Percentiles rank a stretch among this genome's conserved stretches.
phyloP scores from a whole-genome alignment of 176 grass and related monocot species.

The Oryza officinalis region DNA sequence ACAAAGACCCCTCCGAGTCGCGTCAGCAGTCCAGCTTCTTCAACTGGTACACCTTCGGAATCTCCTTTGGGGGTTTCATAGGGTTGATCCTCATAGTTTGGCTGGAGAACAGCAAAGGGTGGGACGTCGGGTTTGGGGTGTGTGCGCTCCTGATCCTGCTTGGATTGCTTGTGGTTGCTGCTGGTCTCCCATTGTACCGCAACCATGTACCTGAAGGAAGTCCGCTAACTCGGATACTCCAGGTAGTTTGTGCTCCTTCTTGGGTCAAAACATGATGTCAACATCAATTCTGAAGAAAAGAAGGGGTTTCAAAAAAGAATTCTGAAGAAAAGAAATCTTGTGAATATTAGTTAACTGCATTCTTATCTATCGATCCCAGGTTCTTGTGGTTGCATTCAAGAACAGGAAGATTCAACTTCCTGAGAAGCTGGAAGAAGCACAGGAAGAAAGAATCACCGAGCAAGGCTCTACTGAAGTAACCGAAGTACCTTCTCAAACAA shows the following conservation, averaged over 20 bases:
- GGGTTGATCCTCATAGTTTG: conserved; percentile 59
- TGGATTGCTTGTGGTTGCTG: conserved; percentile 42
- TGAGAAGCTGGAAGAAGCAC: conserved; percentile 48
- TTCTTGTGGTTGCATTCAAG: conserved; percentile 58
- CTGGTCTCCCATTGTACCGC: conserved; percentile 56
- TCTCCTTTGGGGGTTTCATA: conserved; percentile 52
- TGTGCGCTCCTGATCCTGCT: conserved; percentile 38
- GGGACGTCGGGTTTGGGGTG: conserved; percentile 52
- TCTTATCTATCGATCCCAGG: conserved; percentile 28
- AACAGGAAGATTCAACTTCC: conserved; percentile 52
- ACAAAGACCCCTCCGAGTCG: conserved; percentile 38
- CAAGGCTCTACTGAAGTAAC: not conserved
- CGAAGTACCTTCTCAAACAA: conserved; percentile 10
- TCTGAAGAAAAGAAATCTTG: not conserved
- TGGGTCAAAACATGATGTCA: not conserved
- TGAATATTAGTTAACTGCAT: not conserved
- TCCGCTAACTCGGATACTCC: conserved; percentile 57
- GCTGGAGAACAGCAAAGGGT: conserved; percentile 54
- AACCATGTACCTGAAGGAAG: conserved; percentile 58
- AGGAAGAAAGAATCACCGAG: not conserved
- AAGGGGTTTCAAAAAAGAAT: no score
- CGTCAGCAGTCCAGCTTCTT: conserved; percentile 53
- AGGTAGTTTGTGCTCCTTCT: conserved; percentile 59
- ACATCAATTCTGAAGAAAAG: not conserved
- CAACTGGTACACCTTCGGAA: conserved; percentile 56